Evolutionary conservation across 2,329 filamentous ascomycete genomes (phyloP).

Genomic region (Alternaria brassicicola): DNA sequence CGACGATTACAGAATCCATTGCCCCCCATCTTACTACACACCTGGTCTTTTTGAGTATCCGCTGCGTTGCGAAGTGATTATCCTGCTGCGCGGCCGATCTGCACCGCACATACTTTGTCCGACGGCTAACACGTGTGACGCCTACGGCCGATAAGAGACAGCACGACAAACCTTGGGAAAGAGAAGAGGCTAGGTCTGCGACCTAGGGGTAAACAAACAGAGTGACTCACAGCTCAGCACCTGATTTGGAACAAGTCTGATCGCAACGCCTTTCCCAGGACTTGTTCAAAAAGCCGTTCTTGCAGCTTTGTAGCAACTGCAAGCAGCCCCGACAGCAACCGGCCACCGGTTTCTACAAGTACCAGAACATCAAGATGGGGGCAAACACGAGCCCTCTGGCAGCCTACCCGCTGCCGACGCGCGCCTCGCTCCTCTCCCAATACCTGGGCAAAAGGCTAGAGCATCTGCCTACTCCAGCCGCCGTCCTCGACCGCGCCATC

Average conservation of each 20-base stretch:
- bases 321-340: not conserved
- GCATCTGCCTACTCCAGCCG: slow-evolving; percentile 69
- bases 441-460: slow-evolving; percentile 67
- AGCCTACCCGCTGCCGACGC: slow-evolving; percentile 27
- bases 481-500: slow-evolving; percentile 70
- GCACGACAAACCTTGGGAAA: not conserved
- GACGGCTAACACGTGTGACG: not conserved
- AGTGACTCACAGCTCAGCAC: not conserved
- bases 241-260: not conserved
- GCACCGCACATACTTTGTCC: slow-evolving; percentile 12
- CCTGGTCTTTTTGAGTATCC: not conserved
- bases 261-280: not conserved
- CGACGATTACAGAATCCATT: slow-evolving; percentile 2
- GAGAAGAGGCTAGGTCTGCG: slow-evolving; percentile 6
- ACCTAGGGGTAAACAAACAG: not conserved
- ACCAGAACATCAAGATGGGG: not conserved
- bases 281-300: not conserved
- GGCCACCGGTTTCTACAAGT: not conserved
- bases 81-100: slow-evolving; percentile 9
- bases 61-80: slow-evolving; percentile 6
- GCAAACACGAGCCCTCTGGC: not conserved
- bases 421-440: slow-evolving; percentile 14
- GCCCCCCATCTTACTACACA: slow-evolving; percentile 11
- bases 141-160: not conserved
- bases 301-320: not conserved